Percentiles rank a stretch among this genome's conserved stretches.
Conservation (phyloP, 2,329 filamentous ascomycete genomes). For the Lecanicillium sp. region DNA sequence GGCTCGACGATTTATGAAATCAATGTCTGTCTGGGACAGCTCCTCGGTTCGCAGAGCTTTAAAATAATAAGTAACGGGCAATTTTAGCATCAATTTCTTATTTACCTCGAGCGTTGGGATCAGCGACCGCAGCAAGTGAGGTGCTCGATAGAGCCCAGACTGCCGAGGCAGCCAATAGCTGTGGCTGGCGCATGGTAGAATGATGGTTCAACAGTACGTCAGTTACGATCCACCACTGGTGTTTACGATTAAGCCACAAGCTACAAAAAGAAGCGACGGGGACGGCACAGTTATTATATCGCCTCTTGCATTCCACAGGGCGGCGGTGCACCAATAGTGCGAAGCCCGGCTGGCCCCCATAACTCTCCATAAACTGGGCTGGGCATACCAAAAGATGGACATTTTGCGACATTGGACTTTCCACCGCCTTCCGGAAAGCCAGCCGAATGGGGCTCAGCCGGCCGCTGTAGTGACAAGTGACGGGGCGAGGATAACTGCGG, state of each 20-base stretch:
- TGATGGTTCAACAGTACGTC: background rate
- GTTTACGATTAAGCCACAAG: no score
- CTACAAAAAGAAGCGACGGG: no score
- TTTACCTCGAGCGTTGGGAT: conserved; percentile 3
- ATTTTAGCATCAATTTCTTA: no score
- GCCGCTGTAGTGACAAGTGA: no score
- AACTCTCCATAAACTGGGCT: no score
- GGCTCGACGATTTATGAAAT: conserved; percentile 11
- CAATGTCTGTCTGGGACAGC: background rate
- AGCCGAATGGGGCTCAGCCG: conserved; percentile 1
- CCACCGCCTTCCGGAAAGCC: conserved; percentile 6
- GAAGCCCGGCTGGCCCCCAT: background rate
- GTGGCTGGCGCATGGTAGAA: conserved; percentile 6
- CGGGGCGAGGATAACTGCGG: no score
- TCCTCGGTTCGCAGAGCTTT: background rate
- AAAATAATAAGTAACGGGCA: background rate
- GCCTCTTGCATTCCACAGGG: no score
- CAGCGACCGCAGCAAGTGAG: background rate
- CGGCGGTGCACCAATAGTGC: conserved; percentile 7
- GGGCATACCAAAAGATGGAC: conserved; percentile 1
- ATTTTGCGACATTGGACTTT: conserved; percentile 2
- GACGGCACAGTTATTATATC: no score
- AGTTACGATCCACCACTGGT: no score
- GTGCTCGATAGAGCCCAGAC: background rate
- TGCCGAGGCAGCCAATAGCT: conserved; percentile 6